Conservation (phyloP, 164 flowering plant genomes). For the Tinospora cordifolia region DNA sequence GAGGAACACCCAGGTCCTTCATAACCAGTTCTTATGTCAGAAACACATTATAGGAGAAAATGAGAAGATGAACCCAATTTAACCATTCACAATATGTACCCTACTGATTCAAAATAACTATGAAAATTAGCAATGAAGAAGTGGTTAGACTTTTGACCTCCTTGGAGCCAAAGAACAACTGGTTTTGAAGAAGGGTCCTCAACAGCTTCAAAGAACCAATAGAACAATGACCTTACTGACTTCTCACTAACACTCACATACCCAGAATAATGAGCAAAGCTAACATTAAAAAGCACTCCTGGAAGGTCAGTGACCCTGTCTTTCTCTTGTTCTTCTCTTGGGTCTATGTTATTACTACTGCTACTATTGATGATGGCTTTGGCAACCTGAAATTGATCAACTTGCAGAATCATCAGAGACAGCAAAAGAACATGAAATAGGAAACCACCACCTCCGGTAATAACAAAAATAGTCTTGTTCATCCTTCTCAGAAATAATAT, state of each 20-base stretch:
- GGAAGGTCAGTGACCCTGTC: conserved; percentile 56
- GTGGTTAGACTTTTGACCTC: conserved; percentile 43
- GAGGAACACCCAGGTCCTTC: conserved; percentile 98
- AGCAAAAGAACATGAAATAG: background rate
- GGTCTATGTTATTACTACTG: background rate
- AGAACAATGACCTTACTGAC: conserved; percentile 68
- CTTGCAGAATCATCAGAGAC: background rate
- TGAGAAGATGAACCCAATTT: background rate
- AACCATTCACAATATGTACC: no score
- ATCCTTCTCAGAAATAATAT: no score
- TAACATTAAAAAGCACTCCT: conserved; percentile 55
- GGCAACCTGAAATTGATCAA: background rate
- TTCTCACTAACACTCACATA: conserved; percentile 61
- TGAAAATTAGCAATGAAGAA: background rate
- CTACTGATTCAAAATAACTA: background rate
- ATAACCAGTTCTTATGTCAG: conserved; percentile 4
- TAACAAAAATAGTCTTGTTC: background rate
- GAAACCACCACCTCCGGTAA: background rate
- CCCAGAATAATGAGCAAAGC: conserved; percentile 73
- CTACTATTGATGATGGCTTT: no score
- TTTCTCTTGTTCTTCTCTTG: conserved; percentile 23
- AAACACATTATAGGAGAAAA: background rate
- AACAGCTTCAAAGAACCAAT: conserved; percentile 81
- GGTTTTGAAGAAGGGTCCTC: conserved; percentile 83
- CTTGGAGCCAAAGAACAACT: conserved; percentile 85